phyloP scores from a whole-genome alignment of 1,284 basidiomycete genomes.

The Rhodotorula sp. region DNA sequence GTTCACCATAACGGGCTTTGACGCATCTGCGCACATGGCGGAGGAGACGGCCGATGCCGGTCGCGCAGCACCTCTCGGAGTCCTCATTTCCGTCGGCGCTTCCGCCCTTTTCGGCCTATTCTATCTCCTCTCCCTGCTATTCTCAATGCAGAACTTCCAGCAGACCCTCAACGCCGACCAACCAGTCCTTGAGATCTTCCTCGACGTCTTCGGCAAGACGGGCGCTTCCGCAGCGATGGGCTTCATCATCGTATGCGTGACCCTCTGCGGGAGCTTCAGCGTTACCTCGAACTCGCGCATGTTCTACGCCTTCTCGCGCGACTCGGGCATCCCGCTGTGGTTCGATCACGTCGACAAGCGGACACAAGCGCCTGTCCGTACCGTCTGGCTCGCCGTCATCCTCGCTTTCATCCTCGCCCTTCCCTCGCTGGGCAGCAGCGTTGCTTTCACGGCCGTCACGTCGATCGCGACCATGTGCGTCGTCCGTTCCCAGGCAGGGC shows the following conservation, averaged over 20 bases:
- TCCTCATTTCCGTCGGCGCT: conserved; percentile 61
- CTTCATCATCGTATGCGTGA: conserved; percentile 70
- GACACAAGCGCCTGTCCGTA: conserved; percentile 66
- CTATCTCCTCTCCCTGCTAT: conserved; percentile 68
- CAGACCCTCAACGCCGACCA: conserved; percentile 60
- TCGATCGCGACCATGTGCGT: conserved; percentile 71
- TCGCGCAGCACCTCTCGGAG: conserved; percentile 41
- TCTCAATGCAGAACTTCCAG: conserved; percentile 71
- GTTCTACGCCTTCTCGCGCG: conserved; percentile 69
- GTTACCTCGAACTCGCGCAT: conserved; percentile 74
- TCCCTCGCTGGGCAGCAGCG: conserved; percentile 67
- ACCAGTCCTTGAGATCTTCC: conserved; percentile 72
- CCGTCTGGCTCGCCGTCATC: conserved; percentile 74
- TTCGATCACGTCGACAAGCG: conserved; percentile 65
- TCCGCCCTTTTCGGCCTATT: conserved; percentile 67
- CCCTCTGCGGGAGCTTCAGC: conserved; percentile 60
- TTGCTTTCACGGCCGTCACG: conserved; percentile 72
- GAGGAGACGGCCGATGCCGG: conserved; percentile 72
- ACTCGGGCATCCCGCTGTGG: conserved; percentile 60
- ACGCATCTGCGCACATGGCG: conserved; percentile 61
- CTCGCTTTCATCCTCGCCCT: conserved; percentile 72
- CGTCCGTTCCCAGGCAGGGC: too few relatives aligned
- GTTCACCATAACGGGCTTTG: conserved; percentile 51
- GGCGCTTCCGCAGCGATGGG: conserved; percentile 54
- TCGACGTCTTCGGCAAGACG: conserved; percentile 71